Conservation (phyloP, 2,329 filamentous ascomycete genomes). For the Pyrenochaeta sp. region DNA sequence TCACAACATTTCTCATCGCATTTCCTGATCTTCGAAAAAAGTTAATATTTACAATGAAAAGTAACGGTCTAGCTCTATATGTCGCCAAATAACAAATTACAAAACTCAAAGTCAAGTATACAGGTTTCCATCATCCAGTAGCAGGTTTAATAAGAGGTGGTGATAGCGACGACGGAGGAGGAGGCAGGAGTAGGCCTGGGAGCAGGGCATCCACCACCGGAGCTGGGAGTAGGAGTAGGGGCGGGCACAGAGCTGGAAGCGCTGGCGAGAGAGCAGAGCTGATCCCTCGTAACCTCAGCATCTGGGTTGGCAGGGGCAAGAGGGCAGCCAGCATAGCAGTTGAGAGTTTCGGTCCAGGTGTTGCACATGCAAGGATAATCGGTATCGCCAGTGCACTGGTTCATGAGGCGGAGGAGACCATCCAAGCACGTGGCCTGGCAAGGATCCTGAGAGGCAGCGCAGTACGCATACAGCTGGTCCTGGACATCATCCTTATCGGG, state of each 20-base stretch:
- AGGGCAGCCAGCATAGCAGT: too few species aligned
- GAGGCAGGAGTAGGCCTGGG: background rate
- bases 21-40: too few species aligned
- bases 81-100: constrained; percentile 44
- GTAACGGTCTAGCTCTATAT: constrained; percentile 73
- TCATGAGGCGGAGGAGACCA: background rate
- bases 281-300: too few species aligned
- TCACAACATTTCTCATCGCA: background rate
- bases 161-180: too few species aligned
- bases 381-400: background rate
- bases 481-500: background rate
- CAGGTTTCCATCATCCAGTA: too few species aligned
- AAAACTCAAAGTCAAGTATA: background rate
- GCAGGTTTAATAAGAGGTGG: background rate
- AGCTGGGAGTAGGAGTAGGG: background rate
- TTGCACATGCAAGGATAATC: constrained; percentile 1
- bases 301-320: too few species aligned
- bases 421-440: background rate
- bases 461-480: constrained; percentile 1
- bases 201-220: background rate
- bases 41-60: too few species aligned
- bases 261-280: background rate
- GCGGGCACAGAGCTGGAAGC: background rate
- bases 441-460: background rate
- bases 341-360: background rate